phyloP scores from a whole-genome alignment of 2,329 filamentous ascomycete genomes.

The Elsinoe batatas region DNA sequence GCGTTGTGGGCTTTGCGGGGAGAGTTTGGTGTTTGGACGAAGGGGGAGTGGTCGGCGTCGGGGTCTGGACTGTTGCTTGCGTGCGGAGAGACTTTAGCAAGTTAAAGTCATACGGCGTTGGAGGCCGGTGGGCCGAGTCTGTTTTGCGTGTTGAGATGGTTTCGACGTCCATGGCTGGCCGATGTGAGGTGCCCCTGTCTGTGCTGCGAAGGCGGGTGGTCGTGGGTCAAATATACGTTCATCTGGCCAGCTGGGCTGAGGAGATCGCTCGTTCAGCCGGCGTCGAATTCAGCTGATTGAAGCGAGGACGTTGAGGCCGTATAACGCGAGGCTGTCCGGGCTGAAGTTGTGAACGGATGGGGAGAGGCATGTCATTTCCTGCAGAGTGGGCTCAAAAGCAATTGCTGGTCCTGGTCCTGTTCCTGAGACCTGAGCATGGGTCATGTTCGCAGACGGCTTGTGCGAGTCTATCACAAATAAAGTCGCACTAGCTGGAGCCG shows the following conservation, averaged over 20 bases:
- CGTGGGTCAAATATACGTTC: slow-evolving; percentile 9
- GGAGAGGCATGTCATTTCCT: not conserved
- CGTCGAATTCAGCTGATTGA: not conserved
- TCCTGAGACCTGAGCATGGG: slow-evolving; percentile 9
- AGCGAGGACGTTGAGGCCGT: not conserved
- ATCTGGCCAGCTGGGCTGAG: slow-evolving; percentile 10
- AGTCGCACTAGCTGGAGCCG: slow-evolving; percentile 10
- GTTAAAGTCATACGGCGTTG: slow-evolving; percentile 13
- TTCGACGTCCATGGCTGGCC: slow-evolving; percentile 8
- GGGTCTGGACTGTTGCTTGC: not conserved
- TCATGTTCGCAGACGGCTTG: not conserved
- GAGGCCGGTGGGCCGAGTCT: slow-evolving; percentile 1
- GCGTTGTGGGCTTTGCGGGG: not conserved
- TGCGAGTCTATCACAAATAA: slow-evolving; percentile 7
- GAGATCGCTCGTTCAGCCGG: not conserved
- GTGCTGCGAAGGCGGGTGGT: slow-evolving; percentile 9
- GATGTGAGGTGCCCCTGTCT: slow-evolving; percentile 12
- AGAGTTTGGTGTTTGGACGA: not conserved
- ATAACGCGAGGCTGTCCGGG: not conserved
- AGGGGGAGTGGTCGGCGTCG: not conserved
- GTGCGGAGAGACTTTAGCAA: slow-evolving; percentile 10
- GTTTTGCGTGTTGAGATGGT: not conserved
- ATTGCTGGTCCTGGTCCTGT: slow-evolving; percentile 7
- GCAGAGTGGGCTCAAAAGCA: not conserved
- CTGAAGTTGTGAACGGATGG: not conserved